Evolutionary conservation across 2,329 filamentous ascomycete species (phyloP), one percentile per base, ranked within the genome.

Genomic region (Alternaria sp.): DNA sequence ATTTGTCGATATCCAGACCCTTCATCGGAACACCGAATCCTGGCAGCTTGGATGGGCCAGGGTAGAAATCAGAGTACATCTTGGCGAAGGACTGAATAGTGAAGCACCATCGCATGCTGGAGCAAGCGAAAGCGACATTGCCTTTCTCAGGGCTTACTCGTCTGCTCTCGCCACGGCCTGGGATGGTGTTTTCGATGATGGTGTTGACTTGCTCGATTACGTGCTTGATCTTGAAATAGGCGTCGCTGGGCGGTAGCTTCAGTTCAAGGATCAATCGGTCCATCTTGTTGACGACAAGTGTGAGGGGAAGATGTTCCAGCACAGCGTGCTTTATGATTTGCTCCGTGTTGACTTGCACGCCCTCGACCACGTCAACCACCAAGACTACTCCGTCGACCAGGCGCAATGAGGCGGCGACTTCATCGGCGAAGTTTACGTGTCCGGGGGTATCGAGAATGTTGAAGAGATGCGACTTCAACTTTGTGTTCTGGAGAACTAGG

Each of bases 141-240:
- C 95, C 95, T 80, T 93, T 97, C 75, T 99, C 95, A 0, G 95
- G 95, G 67, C 94, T 98, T 62, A 99, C 79, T 64, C 95, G 87
- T 78, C 87, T 88, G 61, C 85, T 87, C 71, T 92, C 91, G 28
- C 93, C 93, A 68, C 87, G 86, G 2, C 92, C 90, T 4, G 95
- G 94, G 28, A 93, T 83, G 3, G 91, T 90, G 74, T 91, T 93
- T 74, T 96, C 92, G 71, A 99, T 98, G 67, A 95, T 83, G 1
- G 92, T 97, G 79, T 99, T 99, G 78, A 99, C 93, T 78, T 98
- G 92, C 78, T 99, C 95, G 52, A 99, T 88, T n/a, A 97, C 93
- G 77, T 98, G 93, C 80, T 97, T 98, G 54, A 99, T 83, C 83
- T 99, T 99, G 84, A 97, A 98, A 80, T 99, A 99, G 11, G 95